Base-by-base conservation (phyloP, 805 yeast species). In the Hanseniaspora taiwanica region DNA sequence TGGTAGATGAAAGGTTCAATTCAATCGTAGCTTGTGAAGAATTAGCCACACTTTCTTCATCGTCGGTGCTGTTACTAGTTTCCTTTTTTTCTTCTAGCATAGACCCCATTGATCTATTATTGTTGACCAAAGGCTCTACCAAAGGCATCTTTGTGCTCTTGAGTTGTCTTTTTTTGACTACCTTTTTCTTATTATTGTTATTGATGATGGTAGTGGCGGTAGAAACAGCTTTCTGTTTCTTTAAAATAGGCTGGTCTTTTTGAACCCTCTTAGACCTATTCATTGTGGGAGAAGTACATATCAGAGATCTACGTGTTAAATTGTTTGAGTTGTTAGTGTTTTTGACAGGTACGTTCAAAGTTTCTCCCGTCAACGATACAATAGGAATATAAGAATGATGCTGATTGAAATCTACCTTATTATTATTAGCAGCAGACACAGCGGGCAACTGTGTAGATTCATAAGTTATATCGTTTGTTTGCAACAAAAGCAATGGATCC, bases 11-110 rank as follows among this genome's bases (percentile, higher is more conserved):
- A 2, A 59, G 55, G 41, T 58, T 51, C 18, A 58, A 47, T 44
- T 58, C 62, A 35, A 58, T 56, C 3, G 63, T 58, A 2, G 63
- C 57, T 16, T 61, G 63, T 1, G 63, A 58, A 14, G 62, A 58
- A 36, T 47, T 39, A 9, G 42, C 42, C 14, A 43, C 51, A n/a
- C 46, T 44, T 27, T 45, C 46, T 6, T 39, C 40, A 17, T 39
- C 50, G 12, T 31, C 36, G 1, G 24, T 37, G 19, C 35, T 13
- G 13, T 7, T 7, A 14, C 19, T 29, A 17, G 34, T 14, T 17
- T 29, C 34, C 34, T 7, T 29, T 8, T 29, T 6, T 29, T n/a
- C n/a, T n/a, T n/a, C n/a, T n/a, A n/a, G n/a, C n/a, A n/a, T n/a
- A n/a, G n/a, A n/a, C n/a, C n/a, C n/a, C n/a, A n/a, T n/a, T 25